Percentiles rank a stretch among this genome's conserved stretches.
Conservation (phyloP, 192 early-diverging fungal species). For the Coemansia sp. region DNA sequence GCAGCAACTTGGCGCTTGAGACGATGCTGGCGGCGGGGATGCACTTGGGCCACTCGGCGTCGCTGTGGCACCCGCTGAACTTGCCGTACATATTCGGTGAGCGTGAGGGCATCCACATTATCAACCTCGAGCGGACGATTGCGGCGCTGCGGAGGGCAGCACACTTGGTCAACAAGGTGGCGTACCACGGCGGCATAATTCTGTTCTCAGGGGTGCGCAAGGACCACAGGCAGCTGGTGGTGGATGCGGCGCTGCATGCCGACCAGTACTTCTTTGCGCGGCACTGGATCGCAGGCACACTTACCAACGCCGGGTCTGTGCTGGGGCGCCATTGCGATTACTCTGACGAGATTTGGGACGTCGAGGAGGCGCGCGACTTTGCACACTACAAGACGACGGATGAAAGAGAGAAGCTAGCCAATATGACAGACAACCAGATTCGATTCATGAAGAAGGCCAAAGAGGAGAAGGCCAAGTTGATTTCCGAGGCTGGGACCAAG, state of each 20-base stretch:
- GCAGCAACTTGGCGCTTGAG: conserved; percentile 60
- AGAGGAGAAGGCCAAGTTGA: conserved; percentile 21
- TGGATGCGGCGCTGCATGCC: conserved; percentile 74
- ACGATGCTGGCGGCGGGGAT: conserved; percentile 76
- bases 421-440: not conserved
- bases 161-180: conserved; percentile 67
- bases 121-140: conserved; percentile 91
- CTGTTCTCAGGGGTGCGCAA: conserved; percentile 82
- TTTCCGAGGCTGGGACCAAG: conserved; percentile 9
- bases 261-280: conserved; percentile 77
- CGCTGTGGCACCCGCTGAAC: conserved; percentile 76
- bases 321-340: conserved; percentile 18
- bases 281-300: conserved; percentile 83
- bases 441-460: conserved; percentile 16
- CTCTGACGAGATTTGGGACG: conserved; percentile 30
- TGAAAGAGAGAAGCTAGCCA: not conserved
- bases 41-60: conserved; percentile 84
- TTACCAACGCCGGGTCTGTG: conserved; percentile 70
- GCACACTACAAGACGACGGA: conserved; percentile 8
- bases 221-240: conserved; percentile 63
- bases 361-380: conserved; percentile 31
- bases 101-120: conserved; percentile 85
- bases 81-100: conserved; percentile 87
- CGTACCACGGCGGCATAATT: conserved; percentile 74
- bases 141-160: conserved; percentile 79